Percentiles rank a stretch among this genome's conserved stretches.
phyloP scores from a whole-genome alignment of 108 stramenopile species.

The Mediolabrus comicus region DNA sequence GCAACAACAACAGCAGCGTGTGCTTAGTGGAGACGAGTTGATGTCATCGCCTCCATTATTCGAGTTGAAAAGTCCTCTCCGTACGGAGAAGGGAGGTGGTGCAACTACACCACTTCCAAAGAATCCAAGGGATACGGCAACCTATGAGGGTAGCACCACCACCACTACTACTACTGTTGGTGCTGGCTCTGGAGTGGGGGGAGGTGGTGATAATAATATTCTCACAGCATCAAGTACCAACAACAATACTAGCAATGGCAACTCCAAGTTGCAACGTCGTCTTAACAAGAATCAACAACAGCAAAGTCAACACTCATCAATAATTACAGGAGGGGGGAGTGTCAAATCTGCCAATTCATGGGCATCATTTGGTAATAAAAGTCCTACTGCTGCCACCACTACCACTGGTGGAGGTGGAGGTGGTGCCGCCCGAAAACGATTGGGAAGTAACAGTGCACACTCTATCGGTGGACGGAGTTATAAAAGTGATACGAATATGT shows the following conservation, averaged over 20 bases:
- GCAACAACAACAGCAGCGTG: too few species aligned
- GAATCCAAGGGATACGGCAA: neutral
- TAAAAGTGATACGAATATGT: neutral
- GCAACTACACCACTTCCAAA: too few species aligned
- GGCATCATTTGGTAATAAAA: neutral
- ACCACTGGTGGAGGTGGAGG: neutral
- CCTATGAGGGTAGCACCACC: neutral
- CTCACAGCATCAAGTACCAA: too few species aligned
- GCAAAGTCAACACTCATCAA: neutral
- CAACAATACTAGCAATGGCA: neutral
- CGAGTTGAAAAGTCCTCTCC: neutral
- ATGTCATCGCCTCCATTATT: neutral
- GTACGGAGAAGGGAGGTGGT: too few species aligned
- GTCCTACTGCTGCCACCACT: neutral
- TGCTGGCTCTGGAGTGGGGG: neutral
- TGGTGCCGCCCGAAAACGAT: too few species aligned
- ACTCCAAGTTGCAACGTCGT: neutral
- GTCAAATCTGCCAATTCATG: conserved; percentile 1
- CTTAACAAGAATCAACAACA: neutral
- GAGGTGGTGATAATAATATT: too few species aligned
- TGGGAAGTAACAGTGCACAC: neutral
- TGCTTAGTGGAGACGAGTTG: neutral
- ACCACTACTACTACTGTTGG: neutral
- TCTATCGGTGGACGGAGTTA: neutral
- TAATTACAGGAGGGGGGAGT: neutral